Percentiles rank a stretch among this genome's conserved stretches.
Conservation (phyloP, 1,284 basidiomycete species). For the Apiotrichum mycotoxinovorans region DNA sequence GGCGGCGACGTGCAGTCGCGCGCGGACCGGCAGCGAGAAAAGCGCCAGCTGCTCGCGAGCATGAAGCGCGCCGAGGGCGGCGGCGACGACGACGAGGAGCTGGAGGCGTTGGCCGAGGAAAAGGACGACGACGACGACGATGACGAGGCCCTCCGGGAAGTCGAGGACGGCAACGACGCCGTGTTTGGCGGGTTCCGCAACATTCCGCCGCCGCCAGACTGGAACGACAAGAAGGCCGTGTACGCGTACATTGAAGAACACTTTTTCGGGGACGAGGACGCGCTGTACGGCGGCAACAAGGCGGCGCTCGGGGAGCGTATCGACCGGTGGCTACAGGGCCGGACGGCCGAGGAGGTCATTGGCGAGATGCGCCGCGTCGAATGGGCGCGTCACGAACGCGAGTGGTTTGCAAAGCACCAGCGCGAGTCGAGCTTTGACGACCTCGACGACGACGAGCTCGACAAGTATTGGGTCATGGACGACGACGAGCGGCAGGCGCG, state of each 20-base stretch:
- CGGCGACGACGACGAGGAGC: constrained; percentile 25
- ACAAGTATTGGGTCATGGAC: constrained; percentile 69
- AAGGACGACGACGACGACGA: constrained; percentile 24
- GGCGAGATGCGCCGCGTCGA: constrained; percentile 57
- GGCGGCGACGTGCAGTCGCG: constrained; percentile 15
- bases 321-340: constrained; percentile 32
- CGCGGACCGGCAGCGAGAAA: constrained; percentile 11
- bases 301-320: constrained; percentile 22
- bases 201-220: constrained; percentile 18
- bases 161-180: constrained; percentile 6
- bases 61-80: constrained; percentile 8
- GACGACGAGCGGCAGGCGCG: constrained; percentile 85
- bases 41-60: constrained; percentile 11
- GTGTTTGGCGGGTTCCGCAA: constrained; percentile 15
- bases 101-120: constrained; percentile 19
- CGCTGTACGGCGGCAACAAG: constrained; percentile 24
- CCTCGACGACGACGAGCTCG: constrained; percentile 89
- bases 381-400: constrained; percentile 32
- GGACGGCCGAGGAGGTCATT: constrained; percentile 35
- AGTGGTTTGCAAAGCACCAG: constrained; percentile 36
- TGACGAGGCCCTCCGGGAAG: constrained; percentile 4
- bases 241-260: constrained; percentile 29
- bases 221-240: constrained; percentile 34
- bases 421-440: constrained; percentile 56
- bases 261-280: constrained; percentile 33